Evolutionary conservation across 768 basidiomycete genomes (phyloP).

Genomic region (Phylloporus scabripes): DNA sequence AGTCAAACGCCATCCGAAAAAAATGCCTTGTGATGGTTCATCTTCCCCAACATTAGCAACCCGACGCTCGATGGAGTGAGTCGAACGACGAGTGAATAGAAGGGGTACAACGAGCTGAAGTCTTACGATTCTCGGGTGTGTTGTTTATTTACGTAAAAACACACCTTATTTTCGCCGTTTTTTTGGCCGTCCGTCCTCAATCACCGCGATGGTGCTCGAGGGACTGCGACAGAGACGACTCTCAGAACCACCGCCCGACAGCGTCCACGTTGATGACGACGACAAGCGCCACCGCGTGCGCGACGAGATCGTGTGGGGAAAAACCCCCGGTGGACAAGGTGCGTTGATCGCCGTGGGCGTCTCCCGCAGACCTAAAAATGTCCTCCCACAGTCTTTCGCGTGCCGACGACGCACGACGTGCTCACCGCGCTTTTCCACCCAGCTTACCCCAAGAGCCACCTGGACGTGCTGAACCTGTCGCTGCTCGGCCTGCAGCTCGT

Average conservation of each 20-base stretch:
- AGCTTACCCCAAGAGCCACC: conserved; percentile 76
- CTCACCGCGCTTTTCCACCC: conserved; percentile 83
- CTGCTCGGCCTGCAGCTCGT: conserved; percentile 72
- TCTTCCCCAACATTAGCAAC: conserved; percentile 53
- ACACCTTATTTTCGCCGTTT: background rate
- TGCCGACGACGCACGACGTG: conserved; percentile 89
- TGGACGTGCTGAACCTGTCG: conserved; percentile 81
- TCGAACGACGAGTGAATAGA: conserved; percentile 47
- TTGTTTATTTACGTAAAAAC: background rate
- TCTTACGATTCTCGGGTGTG: no score
- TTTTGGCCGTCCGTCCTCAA: background rate
- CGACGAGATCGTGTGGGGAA: conserved; percentile 80
- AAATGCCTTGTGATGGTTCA: conserved; percentile 37
- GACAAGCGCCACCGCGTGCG: conserved; percentile 7
- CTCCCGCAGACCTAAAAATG: background rate
- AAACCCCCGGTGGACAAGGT: conserved; percentile 80
- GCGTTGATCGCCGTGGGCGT: conserved; percentile 10
- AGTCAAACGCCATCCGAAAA: conserved; percentile 45
- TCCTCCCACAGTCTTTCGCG: conserved; percentile 68
- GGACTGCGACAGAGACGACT: conserved; percentile 23
- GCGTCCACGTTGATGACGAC: conserved; percentile 7
- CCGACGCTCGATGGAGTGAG: conserved; percentile 38
- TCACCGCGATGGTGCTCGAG: conserved; percentile 15
- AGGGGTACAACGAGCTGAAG: conserved; percentile 27
- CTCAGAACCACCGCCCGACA: background rate